Percentiles rank a stretch among this genome's conserved stretches.
phyloP scores from a whole-genome alignment of 352 stramenopile genomes.

The Globisporangium cylindrosporum region DNA sequence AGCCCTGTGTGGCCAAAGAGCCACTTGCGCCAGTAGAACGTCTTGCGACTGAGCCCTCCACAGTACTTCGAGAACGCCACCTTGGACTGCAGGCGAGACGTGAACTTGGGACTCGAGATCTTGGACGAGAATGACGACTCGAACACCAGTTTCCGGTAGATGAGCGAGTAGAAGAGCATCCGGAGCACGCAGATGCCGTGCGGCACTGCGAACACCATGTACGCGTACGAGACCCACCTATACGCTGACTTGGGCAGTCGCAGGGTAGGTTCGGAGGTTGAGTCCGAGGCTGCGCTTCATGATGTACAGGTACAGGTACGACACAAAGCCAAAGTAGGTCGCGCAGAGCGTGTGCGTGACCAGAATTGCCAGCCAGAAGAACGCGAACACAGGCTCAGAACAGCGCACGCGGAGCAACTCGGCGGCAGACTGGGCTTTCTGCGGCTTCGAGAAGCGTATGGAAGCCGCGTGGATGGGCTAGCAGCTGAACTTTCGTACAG shows the following conservation, averaged over 20 bases:
- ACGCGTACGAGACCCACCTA: background rate
- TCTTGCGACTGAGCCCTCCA: background rate
- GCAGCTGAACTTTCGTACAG: background rate
- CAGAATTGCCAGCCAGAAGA: background rate
- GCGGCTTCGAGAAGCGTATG: background rate
- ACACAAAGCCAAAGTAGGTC: background rate
- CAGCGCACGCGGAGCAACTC: background rate
- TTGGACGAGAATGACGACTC: conserved; percentile 3
- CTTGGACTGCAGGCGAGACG: conserved; percentile 1
- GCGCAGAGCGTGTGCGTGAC: background rate
- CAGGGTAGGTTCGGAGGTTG: background rate
- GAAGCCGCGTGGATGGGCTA: background rate
- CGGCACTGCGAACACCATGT: background rate
- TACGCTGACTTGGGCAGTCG: background rate
- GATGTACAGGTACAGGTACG: conserved; percentile 1
- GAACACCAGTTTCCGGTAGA: conserved; percentile 14
- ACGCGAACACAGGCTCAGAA: background rate
- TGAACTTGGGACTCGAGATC: conserved; percentile 8
- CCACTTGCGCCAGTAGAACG: conserved; percentile 20
- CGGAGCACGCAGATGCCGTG: background rate
- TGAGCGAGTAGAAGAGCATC: background rate
- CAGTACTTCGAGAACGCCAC: conserved; percentile 1
- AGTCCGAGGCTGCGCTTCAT: background rate
- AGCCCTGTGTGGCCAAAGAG: conserved; percentile 19
- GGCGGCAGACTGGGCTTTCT: background rate